phyloP scores from a whole-genome alignment of 1,284 basidiomycete species.

The Chondrostereum purpureum region DNA sequence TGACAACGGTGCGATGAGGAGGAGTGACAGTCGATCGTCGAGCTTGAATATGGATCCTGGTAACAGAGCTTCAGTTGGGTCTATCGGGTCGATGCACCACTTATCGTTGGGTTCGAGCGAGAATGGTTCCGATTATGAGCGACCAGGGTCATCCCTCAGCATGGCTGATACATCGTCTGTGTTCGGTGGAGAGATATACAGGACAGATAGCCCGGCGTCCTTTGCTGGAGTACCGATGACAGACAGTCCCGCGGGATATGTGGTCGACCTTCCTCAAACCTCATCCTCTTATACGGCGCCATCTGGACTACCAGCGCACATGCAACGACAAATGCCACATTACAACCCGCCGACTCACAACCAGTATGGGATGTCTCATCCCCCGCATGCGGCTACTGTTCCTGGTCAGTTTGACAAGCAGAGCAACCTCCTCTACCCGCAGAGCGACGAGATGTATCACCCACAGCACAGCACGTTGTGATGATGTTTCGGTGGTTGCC shows the following conservation, averaged over 20 bases:
- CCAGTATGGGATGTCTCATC: constrained; percentile 1
- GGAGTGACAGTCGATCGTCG: constrained; percentile 5
- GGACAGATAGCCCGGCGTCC: constrained; percentile 8
- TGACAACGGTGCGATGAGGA: not conserved
- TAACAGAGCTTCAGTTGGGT: not conserved
- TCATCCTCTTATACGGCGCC: not conserved
- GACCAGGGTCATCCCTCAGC: constrained; percentile 6
- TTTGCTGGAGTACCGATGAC: constrained; percentile 1
- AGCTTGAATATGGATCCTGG: not conserved
- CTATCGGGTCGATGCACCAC: not conserved
- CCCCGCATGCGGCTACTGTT: constrained; percentile 6
- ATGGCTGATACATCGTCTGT: not conserved
- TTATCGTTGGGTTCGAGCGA: not conserved
- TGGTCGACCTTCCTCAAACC: not conserved
- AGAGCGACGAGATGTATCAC: constrained; percentile 2
- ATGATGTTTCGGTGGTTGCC: too few relatives aligned
- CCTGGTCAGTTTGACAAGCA: constrained; percentile 4
- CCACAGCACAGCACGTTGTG: constrained; percentile 12
- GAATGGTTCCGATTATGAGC: not conserved
- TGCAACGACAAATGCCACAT: not conserved
- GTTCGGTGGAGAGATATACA: constrained; percentile 9
- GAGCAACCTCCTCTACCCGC: not conserved
- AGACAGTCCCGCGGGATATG: not conserved
- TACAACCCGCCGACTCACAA: constrained; percentile 1
- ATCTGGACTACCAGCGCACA: not conserved